phyloP scores from a whole-genome alignment of 202 grass and related monocot species.

The Setaria viridis region DNA sequence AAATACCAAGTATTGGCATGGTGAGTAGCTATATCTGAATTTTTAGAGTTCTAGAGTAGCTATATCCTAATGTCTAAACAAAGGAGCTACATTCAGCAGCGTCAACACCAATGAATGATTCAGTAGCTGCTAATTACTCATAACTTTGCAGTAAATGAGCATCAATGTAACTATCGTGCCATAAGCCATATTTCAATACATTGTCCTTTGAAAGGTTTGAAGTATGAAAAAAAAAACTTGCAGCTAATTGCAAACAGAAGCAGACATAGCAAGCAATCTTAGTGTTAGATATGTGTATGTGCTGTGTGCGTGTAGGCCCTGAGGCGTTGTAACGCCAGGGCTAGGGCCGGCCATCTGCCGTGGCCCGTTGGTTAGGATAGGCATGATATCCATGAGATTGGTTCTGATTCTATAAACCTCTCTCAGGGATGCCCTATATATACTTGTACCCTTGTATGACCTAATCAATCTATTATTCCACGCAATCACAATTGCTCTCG shows the following conservation, averaged over 20 bases:
- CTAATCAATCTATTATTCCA: too few relatives aligned
- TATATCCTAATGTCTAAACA: neutral
- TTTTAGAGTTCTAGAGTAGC: neutral
- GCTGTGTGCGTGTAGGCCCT: too few relatives aligned
- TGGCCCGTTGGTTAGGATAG: too few relatives aligned
- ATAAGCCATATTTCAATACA: neutral
- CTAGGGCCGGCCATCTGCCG: too few relatives aligned
- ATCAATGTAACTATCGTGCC: neutral
- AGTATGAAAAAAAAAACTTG: neutral
- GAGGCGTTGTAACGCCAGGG: too few relatives aligned
- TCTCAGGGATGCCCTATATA: too few relatives aligned
- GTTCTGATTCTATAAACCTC: too few relatives aligned
- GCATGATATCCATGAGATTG: too few relatives aligned
- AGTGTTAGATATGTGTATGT: too few relatives aligned
- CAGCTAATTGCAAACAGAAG: neutral
- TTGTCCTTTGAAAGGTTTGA: neutral
- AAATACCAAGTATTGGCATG: neutral
- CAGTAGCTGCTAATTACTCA: neutral
- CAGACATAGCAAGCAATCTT: neutral
- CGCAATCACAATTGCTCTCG: too few relatives aligned
- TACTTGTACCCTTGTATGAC: too few relatives aligned
- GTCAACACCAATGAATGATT: neutral
- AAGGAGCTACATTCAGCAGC: neutral
- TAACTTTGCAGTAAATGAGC: neutral
- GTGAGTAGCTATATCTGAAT: neutral